Base-by-base conservation (phyloP, 768 basidiomycete species). In the Tephrocybe sp. region DNA sequence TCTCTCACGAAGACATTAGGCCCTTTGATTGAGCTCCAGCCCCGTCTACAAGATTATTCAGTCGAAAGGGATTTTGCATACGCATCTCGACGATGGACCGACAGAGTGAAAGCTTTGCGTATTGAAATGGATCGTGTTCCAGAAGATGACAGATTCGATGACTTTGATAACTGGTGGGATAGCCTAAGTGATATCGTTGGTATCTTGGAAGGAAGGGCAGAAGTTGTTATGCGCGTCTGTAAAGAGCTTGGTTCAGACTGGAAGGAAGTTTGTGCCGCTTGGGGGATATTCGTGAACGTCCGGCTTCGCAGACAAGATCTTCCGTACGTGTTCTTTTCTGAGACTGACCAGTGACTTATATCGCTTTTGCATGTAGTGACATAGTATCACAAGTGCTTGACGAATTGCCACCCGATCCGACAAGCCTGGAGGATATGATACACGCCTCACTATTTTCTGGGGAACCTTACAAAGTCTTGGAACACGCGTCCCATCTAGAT, bases 251-350 rank as follows among this genome's bases (percentile, higher is more conserved):
- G 84, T 37, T 82, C 81, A 2, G 90, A 92, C 60, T 99, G 96
- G 96, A 90, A 90, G 62, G 94, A 97, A 62, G 86, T 88, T 14
- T 79, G 89, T 55, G 85, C 87, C 15, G 88, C 88, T 0, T 97
- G 90, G 90, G 86, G 90, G 14, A 78, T 97, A 4, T 93, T 94
- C 63, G 84, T 94, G 17, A 88, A 94, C 62, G 76, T 86, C 6
- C 78, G 86, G 18, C 69, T 95, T 61, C 82, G 88, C 52, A 77
- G 95, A 56, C 85, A 90, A 55, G 90, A 94, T 67, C 63, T 98
- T 23, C 85, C 89, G 93, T 96, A 64, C 71, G 91, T 73, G 20
- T 45, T 38, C 47, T 45, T 25, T 14, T 23, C 30, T 45, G 48
- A 30, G 46, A 20, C 8, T 39, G 28, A 5, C 5, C 42, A 30